phyloP scores from a whole-genome alignment of 257 asterid genomes.

The Solanum sejunctum region DNA sequence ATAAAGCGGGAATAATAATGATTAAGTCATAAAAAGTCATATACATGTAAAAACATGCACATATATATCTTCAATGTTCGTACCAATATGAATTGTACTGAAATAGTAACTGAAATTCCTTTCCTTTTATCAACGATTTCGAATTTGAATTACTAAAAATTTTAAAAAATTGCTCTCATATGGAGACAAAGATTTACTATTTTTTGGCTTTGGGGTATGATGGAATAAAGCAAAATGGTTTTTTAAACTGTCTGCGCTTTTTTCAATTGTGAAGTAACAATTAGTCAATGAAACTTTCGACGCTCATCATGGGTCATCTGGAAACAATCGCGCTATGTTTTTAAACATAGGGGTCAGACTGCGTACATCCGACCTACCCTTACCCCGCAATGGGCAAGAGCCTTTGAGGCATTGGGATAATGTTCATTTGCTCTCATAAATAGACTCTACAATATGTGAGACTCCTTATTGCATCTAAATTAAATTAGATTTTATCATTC shows the following conservation, averaged over 20 bases:
- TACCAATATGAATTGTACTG: background rate
- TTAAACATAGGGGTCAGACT: too few species aligned
- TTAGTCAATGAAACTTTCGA: too few species aligned
- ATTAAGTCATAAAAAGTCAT: background rate
- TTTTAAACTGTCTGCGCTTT: too few species aligned
- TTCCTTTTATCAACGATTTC: background rate
- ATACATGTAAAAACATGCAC: background rate
- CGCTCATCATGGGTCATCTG: too few species aligned
- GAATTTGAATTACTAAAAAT: fast-evolving
- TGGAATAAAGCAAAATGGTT: too few species aligned
- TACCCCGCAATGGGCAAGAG: too few species aligned
- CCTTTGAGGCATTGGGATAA: too few species aligned
- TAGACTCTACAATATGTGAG: background rate
- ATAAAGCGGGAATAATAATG: background rate
- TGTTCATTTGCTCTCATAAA: background rate
- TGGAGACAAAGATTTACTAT: too few species aligned
- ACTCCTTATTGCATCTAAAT: background rate
- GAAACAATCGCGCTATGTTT: too few species aligned
- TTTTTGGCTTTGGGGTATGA: too few species aligned
- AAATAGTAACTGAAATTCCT: background rate
- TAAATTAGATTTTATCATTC: background rate
- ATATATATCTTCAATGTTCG: background rate
- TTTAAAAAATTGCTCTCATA: fast-evolving
- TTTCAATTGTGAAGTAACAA: too few species aligned
- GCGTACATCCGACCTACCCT: too few species aligned